Evolutionary conservation across 768 basidiomycete species (phyloP).

Genomic region (Lactarius trivialis): DNA sequence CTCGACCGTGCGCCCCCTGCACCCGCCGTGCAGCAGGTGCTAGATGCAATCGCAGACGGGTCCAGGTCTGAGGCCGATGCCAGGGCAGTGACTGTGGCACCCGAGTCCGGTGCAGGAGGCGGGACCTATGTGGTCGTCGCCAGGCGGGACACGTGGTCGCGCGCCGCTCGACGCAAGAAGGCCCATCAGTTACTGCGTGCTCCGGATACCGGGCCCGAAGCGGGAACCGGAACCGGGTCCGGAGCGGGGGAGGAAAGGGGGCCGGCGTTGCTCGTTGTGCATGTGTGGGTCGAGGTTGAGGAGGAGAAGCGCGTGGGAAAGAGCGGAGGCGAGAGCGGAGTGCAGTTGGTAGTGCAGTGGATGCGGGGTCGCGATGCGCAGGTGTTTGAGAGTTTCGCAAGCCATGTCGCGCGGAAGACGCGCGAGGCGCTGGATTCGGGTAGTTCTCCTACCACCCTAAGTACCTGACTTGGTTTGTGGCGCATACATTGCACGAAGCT

Average conservation of each 20-base stretch:
- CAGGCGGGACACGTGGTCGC: constrained; percentile 54
- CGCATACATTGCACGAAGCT: not conserved
- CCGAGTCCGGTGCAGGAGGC: not conserved
- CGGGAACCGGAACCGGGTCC: not conserved
- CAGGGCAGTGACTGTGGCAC: not conserved
- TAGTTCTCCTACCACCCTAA: not conserved
- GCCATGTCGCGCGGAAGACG: constrained; percentile 55
- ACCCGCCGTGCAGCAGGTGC: constrained; percentile 27
- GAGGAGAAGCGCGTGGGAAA: constrained; percentile 4
- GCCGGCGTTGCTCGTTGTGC: constrained; percentile 21
- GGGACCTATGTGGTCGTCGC: constrained; percentile 11
- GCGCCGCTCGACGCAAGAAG: constrained; percentile 49
- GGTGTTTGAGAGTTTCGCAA: constrained; percentile 61
- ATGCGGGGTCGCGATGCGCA: constrained; percentile 48
- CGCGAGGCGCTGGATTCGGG: constrained; percentile 1
- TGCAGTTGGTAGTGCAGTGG: constrained; percentile 51
- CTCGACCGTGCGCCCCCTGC: constrained; percentile 23
- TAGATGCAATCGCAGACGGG: constrained; percentile 33
- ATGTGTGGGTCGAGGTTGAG: constrained; percentile 25
- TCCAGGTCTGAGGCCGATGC: constrained; percentile 4
- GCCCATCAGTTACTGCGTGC: not conserved
- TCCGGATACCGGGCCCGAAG: not conserved
- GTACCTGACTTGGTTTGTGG: not conserved
- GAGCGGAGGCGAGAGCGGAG: not conserved
- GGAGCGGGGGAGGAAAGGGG: constrained; percentile 3